Base-by-base conservation (phyloP, 1,284 basidiomycete species). In the Malassezia japonica region DNA sequence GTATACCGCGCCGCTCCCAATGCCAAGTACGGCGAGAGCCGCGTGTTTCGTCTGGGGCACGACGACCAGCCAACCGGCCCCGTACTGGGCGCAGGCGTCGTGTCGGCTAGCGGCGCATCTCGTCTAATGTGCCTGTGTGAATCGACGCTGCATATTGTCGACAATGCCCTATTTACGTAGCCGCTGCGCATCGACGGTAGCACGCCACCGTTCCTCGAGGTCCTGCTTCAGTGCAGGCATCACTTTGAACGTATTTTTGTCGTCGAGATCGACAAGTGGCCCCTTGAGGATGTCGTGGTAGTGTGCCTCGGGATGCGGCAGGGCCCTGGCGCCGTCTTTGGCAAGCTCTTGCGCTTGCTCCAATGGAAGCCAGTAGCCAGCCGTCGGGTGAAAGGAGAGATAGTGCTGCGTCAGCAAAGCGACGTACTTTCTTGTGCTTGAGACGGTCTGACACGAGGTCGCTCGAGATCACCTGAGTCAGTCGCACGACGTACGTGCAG, bases 361-460 rank as follows among this genome's bases (percentile, higher is more conserved):
- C 4, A 94, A 75, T 47, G 82, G 80, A 0, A 96, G 66, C 73
- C 94, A 95, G 76, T 90, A 95, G 0, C 87, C 90, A 12, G 81
- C 76, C 25, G 79, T 79, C 0, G 91, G 92, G 62, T 86, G 82
- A 75, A 96, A 98, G 2, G 87, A 88, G 70, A 92, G 89, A 76
- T 89, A 89, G 65, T 96, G 67, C 50, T 59, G 39, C n/a, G 8
- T 24, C 12, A n/a, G 25, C 20, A 18, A 41, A 6, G 18, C 16
- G 55, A n/a, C 59, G 58, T 37, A 55, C 53, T 48, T 66, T 90
- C 78, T 94, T 95, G 56, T 80, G 81, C 74, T 92, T 96, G 75
- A 96, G 75, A 31, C 76, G 75, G 2, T 80, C 77, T 0, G 85
- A 84, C 43, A 81, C 78, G 16, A 94, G 75, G 69, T 98, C 91